Evolutionary conservation across 305 asterid species (phyloP), one percentile per base, ranked within the genome.

Genomic region (Fraxinus platypoda): DNA sequence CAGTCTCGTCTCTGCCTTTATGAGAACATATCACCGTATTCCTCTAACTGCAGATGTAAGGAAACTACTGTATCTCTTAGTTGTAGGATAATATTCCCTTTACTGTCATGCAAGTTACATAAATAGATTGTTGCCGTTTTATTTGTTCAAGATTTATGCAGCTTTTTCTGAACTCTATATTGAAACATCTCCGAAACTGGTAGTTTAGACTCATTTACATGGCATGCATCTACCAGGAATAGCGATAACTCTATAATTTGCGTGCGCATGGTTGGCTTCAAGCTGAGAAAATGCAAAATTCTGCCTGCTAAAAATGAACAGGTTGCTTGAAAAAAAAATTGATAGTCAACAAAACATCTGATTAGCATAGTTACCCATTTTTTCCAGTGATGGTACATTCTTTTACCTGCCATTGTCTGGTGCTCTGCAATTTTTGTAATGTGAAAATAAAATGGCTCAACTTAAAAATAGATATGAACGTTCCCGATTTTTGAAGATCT

Each of bases 41-140:
- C 99, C 99, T 78, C 93, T 96, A 64, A 91, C 93, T 81, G 92
- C 94, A 74, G 95, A 96, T 86, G 99, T 96, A 93, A 93, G 99
- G 75, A 81, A 76, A 66, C 73, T 49, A 66, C 66, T 82, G 49
- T 79, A 64, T 26, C 41, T 68, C 81, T 62, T 62, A 38, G 31
- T 70, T 74, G 81, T 77, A 46, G 68, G 34, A 83, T 59, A 66
- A 64, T 70, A 70, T 80, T 52, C 46, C 66, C 43, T 37, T 81
- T 15, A 5, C 28, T 79, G 78, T 33, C 64, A 12, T 82, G 72
- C 37, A 82, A 46, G 38, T 76, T 21, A 9, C 13, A 26, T 21
- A 78, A 59, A 28, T 75, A 13, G 2, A 11, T 43, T 31, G 30
- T 59, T 23, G 34, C 33, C 11, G n/a, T 66, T 66, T 66, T 9